Percentiles rank a stretch among this genome's conserved stretches.
Conservation (phyloP, 2,329 filamentous ascomycete species). For the Madurella mycetomatis region DNA sequence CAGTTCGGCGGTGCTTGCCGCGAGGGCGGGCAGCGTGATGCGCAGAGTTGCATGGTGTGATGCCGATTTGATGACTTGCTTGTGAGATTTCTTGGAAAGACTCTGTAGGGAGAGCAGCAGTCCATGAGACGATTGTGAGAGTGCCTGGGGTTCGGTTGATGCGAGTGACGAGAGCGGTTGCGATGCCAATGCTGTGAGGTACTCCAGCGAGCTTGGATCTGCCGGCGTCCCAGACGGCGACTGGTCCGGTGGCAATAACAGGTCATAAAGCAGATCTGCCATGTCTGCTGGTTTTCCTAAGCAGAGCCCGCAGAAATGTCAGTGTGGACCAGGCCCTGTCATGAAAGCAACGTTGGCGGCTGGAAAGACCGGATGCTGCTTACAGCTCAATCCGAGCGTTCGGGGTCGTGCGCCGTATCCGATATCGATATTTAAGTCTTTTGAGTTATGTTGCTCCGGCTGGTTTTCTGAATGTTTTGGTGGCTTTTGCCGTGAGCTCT, state of each 20-base stretch:
- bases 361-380: too few species aligned
- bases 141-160: slow-evolving; percentile 69
- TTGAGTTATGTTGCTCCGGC: too few species aligned
- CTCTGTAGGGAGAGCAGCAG: slow-evolving; percentile 78
- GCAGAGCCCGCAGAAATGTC: too few species aligned
- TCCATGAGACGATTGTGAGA: slow-evolving; percentile 78
- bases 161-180: slow-evolving; percentile 70
- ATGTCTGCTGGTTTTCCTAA: slow-evolving; percentile 34
- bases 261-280: slow-evolving; percentile 71
- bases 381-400: too few species aligned
- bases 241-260: slow-evolving; percentile 44
- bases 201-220: slow-evolving; percentile 58
- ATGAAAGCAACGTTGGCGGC: too few species aligned
- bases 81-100: slow-evolving; percentile 85
- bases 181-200: slow-evolving; percentile 73
- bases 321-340: too few species aligned
- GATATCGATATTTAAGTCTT: too few species aligned
- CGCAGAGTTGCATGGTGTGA: slow-evolving; percentile 70
- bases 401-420: too few species aligned
- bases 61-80: slow-evolving; percentile 75
- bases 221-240: slow-evolving; percentile 28
- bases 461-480: too few species aligned
- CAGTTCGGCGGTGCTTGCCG: slow-evolving; percentile 61
- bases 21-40: slow-evolving; percentile 66
- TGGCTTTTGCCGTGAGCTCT: too few species aligned